Evolutionary conservation across 1,139 yeast genomes (phyloP).

Genomic region (Pneumocystis carinii): DNA sequence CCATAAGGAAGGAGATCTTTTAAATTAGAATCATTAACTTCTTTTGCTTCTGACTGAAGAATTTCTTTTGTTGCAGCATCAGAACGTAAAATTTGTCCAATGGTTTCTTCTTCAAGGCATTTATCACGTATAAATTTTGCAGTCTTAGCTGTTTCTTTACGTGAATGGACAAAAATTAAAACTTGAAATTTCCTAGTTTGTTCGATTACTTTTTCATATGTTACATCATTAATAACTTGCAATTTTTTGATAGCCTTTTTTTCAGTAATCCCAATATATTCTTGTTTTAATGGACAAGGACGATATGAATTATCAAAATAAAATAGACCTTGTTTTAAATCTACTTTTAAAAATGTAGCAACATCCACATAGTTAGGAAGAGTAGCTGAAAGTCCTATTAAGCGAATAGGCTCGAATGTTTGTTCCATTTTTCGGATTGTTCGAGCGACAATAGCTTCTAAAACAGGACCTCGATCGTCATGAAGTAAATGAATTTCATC

Average conservation of each 20-base stretch:
- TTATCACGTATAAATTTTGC: slow-evolving; percentile 60
- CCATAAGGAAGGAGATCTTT: slow-evolving; percentile 53
- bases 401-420: slow-evolving; percentile 37
- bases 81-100: slow-evolving; percentile 33
- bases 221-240: slow-evolving; percentile 80
- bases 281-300: slow-evolving; percentile 87
- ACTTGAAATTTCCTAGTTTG: slow-evolving; percentile 56
- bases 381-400: slow-evolving; percentile 87
- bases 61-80: slow-evolving; percentile 53
- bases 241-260: slow-evolving; percentile 64
- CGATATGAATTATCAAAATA: slow-evolving; percentile 71
- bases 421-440: slow-evolving; percentile 38
- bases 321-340: slow-evolving; percentile 42
- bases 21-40: slow-evolving; percentile 39
- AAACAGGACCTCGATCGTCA: slow-evolving; percentile 89
- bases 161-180: slow-evolving; percentile 81
- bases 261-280: slow-evolving; percentile 76
- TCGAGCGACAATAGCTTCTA: slow-evolving; percentile 77
- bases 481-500: slow-evolving; percentile 91
- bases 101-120: slow-evolving; percentile 41
- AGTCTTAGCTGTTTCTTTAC: slow-evolving; percentile 79
- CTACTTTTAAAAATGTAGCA: slow-evolving; percentile 63
- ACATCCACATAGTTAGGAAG: slow-evolving; percentile 84
- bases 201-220: slow-evolving; percentile 68
- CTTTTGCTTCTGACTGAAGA: slow-evolving; percentile 46